Evolutionary conservation across 140 eudicot species (phyloP).

Genomic region (Stevia rebaudiana): DNA sequence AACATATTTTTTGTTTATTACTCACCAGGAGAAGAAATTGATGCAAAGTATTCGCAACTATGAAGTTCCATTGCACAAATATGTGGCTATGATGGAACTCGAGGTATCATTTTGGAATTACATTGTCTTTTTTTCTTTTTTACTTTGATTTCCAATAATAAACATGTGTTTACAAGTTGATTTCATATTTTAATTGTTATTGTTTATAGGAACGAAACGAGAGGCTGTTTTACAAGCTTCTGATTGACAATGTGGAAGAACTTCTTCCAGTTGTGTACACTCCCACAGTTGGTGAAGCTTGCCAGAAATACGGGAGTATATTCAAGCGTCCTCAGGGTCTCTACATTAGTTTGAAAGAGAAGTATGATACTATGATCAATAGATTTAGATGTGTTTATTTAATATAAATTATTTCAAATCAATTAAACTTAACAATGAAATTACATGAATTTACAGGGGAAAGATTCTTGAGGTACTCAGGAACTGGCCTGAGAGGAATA

Average conservation of each 20-base stretch:
- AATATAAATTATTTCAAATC: not conserved
- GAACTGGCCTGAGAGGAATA: conserved; percentile 86
- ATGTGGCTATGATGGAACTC: conserved; percentile 88
- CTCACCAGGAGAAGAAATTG: conserved; percentile 64
- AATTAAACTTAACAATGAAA: conserved; percentile 5
- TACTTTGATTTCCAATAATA: not conserved
- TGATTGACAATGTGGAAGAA: conserved; percentile 85
- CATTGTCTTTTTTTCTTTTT: not conserved
- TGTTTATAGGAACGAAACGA: conserved; percentile 77
- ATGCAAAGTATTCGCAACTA: conserved; percentile 70
- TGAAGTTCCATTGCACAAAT: conserved; percentile 75
- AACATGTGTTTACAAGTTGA: not conserved
- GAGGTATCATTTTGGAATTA: conserved; percentile 43
- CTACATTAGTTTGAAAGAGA: conserved; percentile 85
- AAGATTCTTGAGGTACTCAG: conserved; percentile 86
- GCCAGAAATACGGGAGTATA: conserved; percentile 92
- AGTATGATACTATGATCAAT: conserved; percentile 54
- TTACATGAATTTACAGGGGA: conserved; percentile 52
- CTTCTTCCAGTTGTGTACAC: conserved; percentile 91
- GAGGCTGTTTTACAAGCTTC: conserved; percentile 96
- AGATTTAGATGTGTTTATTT: conserved; percentile 2
- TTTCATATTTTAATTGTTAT: not conserved
- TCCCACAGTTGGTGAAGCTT: conserved; percentile 95
- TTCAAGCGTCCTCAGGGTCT: conserved; percentile 95
- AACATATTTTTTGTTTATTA: not conserved